A percentile compares a stretch with the other conserved stretches of the same genome.
phyloP scores from a whole-genome alignment of 306 rosid species.

The Cicer yamashitae region DNA sequence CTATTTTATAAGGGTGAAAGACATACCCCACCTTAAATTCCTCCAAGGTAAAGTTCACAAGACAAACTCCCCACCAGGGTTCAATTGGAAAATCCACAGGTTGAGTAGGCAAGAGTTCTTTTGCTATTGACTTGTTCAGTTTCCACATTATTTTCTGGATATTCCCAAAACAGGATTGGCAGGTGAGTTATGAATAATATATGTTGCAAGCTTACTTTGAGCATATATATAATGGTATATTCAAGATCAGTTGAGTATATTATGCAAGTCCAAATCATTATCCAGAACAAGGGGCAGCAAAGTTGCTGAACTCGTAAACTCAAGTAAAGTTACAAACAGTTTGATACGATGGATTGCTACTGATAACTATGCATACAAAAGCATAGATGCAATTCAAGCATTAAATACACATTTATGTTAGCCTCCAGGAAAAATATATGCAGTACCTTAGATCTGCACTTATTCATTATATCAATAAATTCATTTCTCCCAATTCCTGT shows the following conservation, averaged over 20 bases:
- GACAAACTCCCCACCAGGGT: conserved; percentile 96
- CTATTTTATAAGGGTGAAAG: conserved; percentile 38
- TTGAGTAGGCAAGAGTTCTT: conserved; percentile 84
- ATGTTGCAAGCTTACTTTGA: conserved; percentile 32
- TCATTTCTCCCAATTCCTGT: conserved; percentile 96
- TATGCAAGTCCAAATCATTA: conserved; percentile 28
- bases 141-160: conserved; percentile 99
- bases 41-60: conserved; percentile 93
- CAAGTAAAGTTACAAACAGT: not conserved
- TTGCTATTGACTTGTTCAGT: conserved; percentile 95
- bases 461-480: conserved; percentile 96
- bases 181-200: conserved; percentile 41
- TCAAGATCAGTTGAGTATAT: conserved; percentile 18
- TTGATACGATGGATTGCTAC: too few species aligned
- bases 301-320: conserved; percentile 24
- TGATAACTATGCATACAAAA: too few species aligned
- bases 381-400: too few species aligned
- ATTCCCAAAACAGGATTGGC: conserved; percentile 58
- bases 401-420: too few species aligned
- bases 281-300: conserved; percentile 12
- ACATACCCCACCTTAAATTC: conserved; percentile 87
- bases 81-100: conserved; percentile 90
- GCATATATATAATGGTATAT: conserved; percentile 18
- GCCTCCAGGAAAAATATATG: conserved; percentile 8
- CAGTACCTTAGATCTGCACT: conserved; percentile 93